Conservation (phyloP, 164 flowering plant genomes). For the Paratinospora sagittata region DNA sequence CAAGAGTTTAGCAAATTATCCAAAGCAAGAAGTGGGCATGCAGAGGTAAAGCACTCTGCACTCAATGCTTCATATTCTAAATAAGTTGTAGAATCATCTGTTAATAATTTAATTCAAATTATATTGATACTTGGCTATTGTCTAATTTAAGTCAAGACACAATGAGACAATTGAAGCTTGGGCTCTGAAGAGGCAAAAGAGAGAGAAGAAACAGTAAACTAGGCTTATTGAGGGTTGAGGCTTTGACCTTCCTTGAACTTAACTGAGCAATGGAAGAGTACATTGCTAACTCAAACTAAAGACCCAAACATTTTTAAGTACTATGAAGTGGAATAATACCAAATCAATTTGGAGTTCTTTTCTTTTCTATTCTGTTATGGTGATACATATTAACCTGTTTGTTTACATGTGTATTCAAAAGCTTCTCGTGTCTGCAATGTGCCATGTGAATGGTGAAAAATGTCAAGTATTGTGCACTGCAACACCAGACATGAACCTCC, state of each 20-base stretch:
- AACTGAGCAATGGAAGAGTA: background rate
- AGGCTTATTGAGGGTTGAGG: slow-evolving; percentile 2
- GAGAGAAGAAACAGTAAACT: background rate
- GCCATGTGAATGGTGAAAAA: slow-evolving; percentile 32
- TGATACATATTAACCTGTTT: background rate
- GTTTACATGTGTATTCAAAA: slow-evolving; percentile 22
- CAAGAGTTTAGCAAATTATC: slow-evolving; percentile 47
- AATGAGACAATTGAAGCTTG: background rate
- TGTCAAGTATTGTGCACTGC: slow-evolving; percentile 48
- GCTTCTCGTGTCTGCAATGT: slow-evolving; percentile 51
- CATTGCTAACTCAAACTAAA: background rate
- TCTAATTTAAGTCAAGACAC: background rate
- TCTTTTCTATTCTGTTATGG: background rate
- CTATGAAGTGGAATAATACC: background rate
- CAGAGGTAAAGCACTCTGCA: slow-evolving; percentile 33
- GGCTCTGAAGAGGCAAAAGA: background rate
- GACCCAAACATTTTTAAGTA: background rate
- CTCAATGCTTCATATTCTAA: background rate
- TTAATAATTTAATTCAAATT: background rate
- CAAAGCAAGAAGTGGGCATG: slow-evolving; percentile 22
- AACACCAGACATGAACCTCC: slow-evolving; percentile 63
- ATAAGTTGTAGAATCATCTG: background rate
- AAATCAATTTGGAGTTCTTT: background rate
- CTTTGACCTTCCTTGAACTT: background rate
- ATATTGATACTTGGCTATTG: too few species aligned